Base-by-base conservation (phyloP, 345 rosid species). In the Eucalyptus curtisii region DNA sequence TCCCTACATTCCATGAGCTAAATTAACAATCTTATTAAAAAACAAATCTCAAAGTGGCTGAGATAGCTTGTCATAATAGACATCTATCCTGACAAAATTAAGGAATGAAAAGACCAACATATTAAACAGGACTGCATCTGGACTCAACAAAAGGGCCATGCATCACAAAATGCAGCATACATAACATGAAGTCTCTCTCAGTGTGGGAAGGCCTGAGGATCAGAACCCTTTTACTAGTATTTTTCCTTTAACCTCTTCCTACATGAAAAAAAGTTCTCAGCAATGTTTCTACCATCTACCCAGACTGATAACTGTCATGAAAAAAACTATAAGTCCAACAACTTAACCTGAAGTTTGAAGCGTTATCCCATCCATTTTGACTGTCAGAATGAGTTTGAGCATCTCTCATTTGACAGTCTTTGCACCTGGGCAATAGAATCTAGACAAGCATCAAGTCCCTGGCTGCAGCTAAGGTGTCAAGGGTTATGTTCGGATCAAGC, bases 1-100 rank as follows among this genome's bases (percentile, higher is more conserved):
- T 96, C 89, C 95, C 99, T 95, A 95, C 91, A 88, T 52, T 61
- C 42, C 57, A 49, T 25, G 31, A 33, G 55, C 50, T 76, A 76
- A 71, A 76, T 76, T 76, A 82, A 59, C 44, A 47, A n/a, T 49
- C 33, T 76, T 37, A 37, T 20, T 19, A 37, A 76, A 76, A 20
- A 20, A 68, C 24, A 52, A 17, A 64, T 10, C 14, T 17, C 45
- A 19, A 71, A 37, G 40, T 71, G 12, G 45, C 37, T 37, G 81
- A 71, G 45, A 71, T 13, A 71, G 81, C 13, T 71, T 71, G 81
- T 37, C 81, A 19, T 19, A 40, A 37, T 37, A 71, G 22, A 33
- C 45, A 71, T 71, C 81, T 71, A 71, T 19, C 81, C 45, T 3
- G 27, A 71, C 81, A 76, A 37, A 76, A 24, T 76, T 76, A 76